A percentile compares a stretch with the other conserved stretches of the same genome.
These are phyloP conservation scores for Neurospora sp. DNA, from an alignment of 2,329 filamentous ascomycete species.

Conservation along the genomic window DNA sequence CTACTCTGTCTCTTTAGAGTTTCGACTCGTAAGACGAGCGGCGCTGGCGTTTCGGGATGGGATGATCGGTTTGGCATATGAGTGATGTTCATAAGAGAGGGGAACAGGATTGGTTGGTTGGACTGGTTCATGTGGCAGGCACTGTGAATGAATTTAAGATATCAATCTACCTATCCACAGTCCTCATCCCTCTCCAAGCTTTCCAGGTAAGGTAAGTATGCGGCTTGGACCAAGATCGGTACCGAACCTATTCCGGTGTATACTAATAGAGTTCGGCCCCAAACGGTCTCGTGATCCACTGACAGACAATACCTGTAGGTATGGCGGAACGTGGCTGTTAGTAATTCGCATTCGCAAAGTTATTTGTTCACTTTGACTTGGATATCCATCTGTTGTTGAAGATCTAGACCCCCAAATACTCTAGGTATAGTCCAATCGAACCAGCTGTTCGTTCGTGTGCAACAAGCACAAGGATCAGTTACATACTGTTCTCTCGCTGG, in stretches of 20 bases:
- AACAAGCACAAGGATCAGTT: neutral
- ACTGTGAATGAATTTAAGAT: neutral
- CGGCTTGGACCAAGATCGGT: neutral
- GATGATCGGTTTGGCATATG: constrained; percentile 1
- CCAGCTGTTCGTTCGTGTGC: neutral
- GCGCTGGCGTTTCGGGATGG: constrained; percentile 10
- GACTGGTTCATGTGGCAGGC: neutral
- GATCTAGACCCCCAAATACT: neutral
- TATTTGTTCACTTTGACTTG: neutral
- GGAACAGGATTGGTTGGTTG: neutral
- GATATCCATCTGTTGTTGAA: neutral
- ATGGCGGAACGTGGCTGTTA: neutral
- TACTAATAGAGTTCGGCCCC: neutral
- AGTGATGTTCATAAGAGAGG: neutral
- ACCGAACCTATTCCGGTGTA: neutral
- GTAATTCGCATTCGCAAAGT: neutral
- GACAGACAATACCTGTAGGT: neutral
- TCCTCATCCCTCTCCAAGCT: neutral
- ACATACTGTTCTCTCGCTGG: neutral
- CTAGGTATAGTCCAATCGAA: neutral
- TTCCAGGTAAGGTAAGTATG: neutral
- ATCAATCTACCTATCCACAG: neutral
- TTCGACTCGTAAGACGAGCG: neutral
- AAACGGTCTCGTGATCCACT: neutral
- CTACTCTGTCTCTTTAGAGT: neutral